Evolutionary conservation across 1,139 yeast species (phyloP), one percentile per base, ranked within the genome.

Genomic region (Pichia terricola): DNA sequence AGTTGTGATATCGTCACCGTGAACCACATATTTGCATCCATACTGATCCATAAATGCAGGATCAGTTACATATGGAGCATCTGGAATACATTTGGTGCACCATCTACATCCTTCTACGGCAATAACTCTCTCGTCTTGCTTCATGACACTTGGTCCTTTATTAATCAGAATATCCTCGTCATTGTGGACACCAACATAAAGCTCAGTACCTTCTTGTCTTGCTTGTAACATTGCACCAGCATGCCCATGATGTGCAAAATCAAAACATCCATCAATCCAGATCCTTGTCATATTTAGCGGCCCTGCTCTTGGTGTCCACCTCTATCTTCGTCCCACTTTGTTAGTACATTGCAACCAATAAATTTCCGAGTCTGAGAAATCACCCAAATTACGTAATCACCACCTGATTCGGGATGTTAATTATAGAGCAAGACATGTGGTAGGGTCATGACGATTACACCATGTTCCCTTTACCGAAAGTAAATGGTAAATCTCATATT

Each of bases 221-320:
- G 98, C 96, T 61, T 91, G 98, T 46, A 86, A 67, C 76, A 91
- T 79, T 28, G 97, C 98, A 26, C 96, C 96, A 2, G 96, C 95
- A 57, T 91, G 98, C 35, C 91, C 98, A 58, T 91, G 97, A 61
- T 91, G 98, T 35, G 95, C 87, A 66, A 91, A 91, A 62, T 91
- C 98, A 65, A 91, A 91, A 59, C 98, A 91, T 0, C 98, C 98
- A 61, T 91, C 98, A 37, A 91, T 79, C 98, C 97, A 91, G 50
- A 88, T 80, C 38, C 70, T 48, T 9, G 52, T 36, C 22, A 16
- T 16, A 16, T 16, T 16, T 34, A 26, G 7, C 11, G 4, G 7
- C 36, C 25, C 4, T 22, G 32, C 22, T 16, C 22, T 16, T 16
- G 22, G 1, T 16, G 22, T 16, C 22, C 22, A 16, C 22, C 22